Evolutionary conservation across 306 rosid species (phyloP).

Genomic region (Canavalia ensiformis): DNA sequence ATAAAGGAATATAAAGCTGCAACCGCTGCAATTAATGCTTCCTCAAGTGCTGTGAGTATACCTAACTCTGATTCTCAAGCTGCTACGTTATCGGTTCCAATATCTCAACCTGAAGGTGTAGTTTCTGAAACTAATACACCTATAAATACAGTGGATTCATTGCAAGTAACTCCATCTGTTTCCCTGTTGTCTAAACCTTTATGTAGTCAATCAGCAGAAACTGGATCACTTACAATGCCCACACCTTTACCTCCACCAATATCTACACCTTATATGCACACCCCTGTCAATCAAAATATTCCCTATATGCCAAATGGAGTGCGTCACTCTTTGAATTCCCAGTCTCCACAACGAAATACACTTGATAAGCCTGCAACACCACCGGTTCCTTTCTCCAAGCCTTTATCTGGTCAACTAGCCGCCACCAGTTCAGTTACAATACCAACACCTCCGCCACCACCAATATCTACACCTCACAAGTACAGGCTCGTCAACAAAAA

Average conservation of each 20-base stretch:
- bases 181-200: not conserved
- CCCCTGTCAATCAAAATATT: not conserved
- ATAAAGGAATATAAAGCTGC: constrained; percentile 39
- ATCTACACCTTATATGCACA: too few relatives aligned
- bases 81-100: constrained; percentile 37
- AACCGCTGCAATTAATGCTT: constrained; percentile 27
- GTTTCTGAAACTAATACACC: constrained; percentile 30
- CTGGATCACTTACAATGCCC: too few relatives aligned
- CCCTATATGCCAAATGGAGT: too few relatives aligned
- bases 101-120: constrained; percentile 11
- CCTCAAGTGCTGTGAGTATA: constrained; percentile 18
- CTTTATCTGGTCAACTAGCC: constrained; percentile 12
- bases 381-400: constrained; percentile 37
- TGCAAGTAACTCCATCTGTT: not conserved
- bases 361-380: constrained; percentile 21
- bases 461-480: constrained; percentile 12
- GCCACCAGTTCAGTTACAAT: not conserved
- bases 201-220: too few relatives aligned
- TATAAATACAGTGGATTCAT: not conserved
- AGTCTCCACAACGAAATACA: not conserved
- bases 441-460: constrained; percentile 10
- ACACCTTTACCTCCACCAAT: too few relatives aligned
- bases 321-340: too few relatives aligned
- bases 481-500: constrained; percentile 31
- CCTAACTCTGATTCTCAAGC: constrained; percentile 42